Conservation (phyloP, 441 rosid genomes). For the Pelargonium australe region DNA sequence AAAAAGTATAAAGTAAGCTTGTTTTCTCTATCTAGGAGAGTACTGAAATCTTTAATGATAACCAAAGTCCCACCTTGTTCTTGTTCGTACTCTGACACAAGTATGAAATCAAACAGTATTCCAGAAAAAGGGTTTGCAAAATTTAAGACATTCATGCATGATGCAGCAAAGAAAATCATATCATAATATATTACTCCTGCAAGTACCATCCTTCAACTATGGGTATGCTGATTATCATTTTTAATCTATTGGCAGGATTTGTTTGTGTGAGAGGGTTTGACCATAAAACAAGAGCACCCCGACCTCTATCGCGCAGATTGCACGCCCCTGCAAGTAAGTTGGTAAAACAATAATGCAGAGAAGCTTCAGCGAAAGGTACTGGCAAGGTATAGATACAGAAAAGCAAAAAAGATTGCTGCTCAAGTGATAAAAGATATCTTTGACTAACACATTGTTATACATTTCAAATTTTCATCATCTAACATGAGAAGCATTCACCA, state of each 20-base stretch:
- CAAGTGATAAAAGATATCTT: conserved; percentile 22
- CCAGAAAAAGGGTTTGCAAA: background rate
- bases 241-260: conserved; percentile 54
- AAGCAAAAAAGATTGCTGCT: conserved; percentile 25
- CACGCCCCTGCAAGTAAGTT: conserved; percentile 69
- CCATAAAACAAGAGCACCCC: conserved; percentile 61
- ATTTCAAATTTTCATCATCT: conserved; percentile 35
- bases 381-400: conserved; percentile 20
- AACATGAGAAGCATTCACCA: conserved; percentile 29
- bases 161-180: no score
- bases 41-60: background rate
- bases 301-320: conserved; percentile 72
- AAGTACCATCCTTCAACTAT: background rate
- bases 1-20: background rate
- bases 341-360: conserved; percentile 34
- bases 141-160: no score
- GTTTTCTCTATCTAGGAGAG: background rate
- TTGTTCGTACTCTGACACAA: background rate
- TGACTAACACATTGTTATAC: conserved; percentile 40
- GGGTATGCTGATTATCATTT: background rate
- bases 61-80: no score
- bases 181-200: background rate
- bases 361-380: conserved; percentile 25
- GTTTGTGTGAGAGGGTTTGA: conserved; percentile 96
- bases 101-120: conserved; percentile 7